Percentiles rank a stretch among this genome's conserved stretches.
phyloP scores from a whole-genome alignment of 1,139 yeast genomes.

The Pichia sp. region DNA sequence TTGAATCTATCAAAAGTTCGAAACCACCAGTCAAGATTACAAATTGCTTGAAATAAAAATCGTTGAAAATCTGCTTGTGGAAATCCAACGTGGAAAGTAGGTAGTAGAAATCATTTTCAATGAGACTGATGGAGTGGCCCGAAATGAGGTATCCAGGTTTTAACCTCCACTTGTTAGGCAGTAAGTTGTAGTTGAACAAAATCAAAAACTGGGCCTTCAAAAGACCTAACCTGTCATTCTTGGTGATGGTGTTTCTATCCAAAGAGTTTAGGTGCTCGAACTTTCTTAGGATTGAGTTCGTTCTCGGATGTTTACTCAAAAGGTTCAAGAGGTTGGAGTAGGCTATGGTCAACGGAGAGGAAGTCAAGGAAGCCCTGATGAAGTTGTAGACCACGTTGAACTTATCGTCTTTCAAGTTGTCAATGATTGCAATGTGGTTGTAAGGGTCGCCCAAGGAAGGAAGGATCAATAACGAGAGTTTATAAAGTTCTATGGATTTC shows the following conservation, averaged over 20 bases:
- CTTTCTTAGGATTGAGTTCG: conserved; percentile 26
- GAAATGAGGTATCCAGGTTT: conserved; percentile 30
- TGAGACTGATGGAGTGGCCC: conserved; percentile 28
- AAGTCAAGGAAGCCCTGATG: conserved; percentile 53
- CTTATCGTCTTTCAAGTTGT: conserved; percentile 37
- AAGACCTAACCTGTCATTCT: conserved; percentile 31
- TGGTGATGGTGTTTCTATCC: conserved; percentile 28
- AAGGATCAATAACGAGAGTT: conserved; percentile 48
- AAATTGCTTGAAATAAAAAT: conserved; percentile 32
- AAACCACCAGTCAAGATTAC: conserved; percentile 32
- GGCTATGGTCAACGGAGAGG: conserved; percentile 46
- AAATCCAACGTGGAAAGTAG: conserved; percentile 27
- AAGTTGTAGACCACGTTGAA: conserved; percentile 48
- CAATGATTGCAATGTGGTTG: conserved; percentile 60
- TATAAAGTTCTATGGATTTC: conserved; percentile 47
- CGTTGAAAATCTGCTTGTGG: conserved; percentile 29
- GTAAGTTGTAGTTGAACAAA: conserved; percentile 27
- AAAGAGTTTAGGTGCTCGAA: conserved; percentile 27
- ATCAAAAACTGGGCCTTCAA: conserved; percentile 31
- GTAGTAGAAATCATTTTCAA: conserved; percentile 37
- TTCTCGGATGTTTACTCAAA: conserved; percentile 26
- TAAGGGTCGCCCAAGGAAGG: conserved; percentile 69
- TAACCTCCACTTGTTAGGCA: conserved; percentile 32
- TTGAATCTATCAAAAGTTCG: conserved; percentile 29
- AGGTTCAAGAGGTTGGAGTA: conserved; percentile 36